phyloP scores from a whole-genome alignment of 768 basidiomycete genomes.

The Tephrocybe sp. region DNA sequence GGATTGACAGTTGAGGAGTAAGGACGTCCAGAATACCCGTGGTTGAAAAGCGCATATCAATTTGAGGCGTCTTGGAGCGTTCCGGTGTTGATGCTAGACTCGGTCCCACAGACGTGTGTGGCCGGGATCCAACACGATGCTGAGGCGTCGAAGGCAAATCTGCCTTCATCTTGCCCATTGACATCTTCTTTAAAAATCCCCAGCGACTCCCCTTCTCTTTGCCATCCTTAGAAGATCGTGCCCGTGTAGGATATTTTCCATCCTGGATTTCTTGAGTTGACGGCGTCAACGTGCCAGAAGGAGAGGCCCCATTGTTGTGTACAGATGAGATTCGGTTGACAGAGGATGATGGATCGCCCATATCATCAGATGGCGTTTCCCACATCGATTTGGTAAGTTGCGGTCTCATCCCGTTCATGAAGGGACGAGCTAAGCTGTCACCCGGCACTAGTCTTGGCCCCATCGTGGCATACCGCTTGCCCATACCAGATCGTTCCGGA shows the following conservation, averaged over 20 bases:
- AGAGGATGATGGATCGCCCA: slow-evolving; percentile 13
- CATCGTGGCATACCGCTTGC: slow-evolving; percentile 70
- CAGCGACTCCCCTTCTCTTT: slow-evolving; percentile 77
- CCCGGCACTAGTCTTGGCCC: slow-evolving; percentile 50
- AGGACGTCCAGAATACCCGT: slow-evolving; percentile 61
- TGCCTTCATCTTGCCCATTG: slow-evolving; percentile 88
- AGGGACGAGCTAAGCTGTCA: slow-evolving; percentile 35
- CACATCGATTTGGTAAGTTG: slow-evolving; percentile 49
- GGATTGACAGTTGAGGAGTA: slow-evolving; percentile 29
- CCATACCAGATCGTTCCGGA: slow-evolving; percentile 33
- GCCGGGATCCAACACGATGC: slow-evolving; percentile 28
- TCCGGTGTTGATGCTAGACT: slow-evolving; percentile 26
- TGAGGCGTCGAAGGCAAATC: slow-evolving; percentile 51
- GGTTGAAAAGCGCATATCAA: slow-evolving; percentile 73
- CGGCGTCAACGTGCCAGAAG: slow-evolving; percentile 16
- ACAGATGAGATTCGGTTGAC: slow-evolving; percentile 17
- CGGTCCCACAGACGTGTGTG: slow-evolving; percentile 32
- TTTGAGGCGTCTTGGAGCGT: slow-evolving; percentile 51
- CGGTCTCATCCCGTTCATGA: slow-evolving; percentile 34
- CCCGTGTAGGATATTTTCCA: slow-evolving; percentile 20
- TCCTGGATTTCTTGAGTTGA: slow-evolving; percentile 19
- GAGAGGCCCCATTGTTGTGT: slow-evolving; percentile 11
- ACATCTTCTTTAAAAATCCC: slow-evolving; percentile 99
- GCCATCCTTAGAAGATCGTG: slow-evolving; percentile 31
- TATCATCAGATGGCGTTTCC: slow-evolving; percentile 45